Conservation (phyloP, 805 yeast genomes). For the Kregervanrija pseudodelftensis region DNA sequence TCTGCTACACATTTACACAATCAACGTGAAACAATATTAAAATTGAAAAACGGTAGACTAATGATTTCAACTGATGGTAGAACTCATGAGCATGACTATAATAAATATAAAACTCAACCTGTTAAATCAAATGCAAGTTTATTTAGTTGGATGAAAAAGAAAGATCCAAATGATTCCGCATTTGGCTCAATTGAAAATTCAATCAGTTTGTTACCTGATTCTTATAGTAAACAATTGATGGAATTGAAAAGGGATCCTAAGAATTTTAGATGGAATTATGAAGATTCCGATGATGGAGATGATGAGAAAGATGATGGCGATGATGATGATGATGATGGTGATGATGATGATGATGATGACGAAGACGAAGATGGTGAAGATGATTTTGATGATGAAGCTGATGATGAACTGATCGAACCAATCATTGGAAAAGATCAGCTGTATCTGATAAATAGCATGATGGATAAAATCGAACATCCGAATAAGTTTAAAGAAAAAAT, state of each 20-base stretch:
- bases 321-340: too few species aligned
- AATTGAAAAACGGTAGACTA: constrained; percentile 24
- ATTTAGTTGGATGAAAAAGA: constrained; percentile 28
- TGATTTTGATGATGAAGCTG: constrained; percentile 32
- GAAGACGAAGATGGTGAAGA: constrained; percentile 26
- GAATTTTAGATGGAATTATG: constrained; percentile 32
- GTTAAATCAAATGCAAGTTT: constrained; percentile 22
- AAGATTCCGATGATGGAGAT: constrained; percentile 27
- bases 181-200: constrained; percentile 25
- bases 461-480: constrained; percentile 39
- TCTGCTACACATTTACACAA: constrained; percentile 17
- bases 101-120: constrained; percentile 27
- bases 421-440: constrained; percentile 47
- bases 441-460: constrained; percentile 39
- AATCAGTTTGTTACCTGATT: constrained; percentile 30
- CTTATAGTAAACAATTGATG: constrained; percentile 28
- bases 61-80: constrained; percentile 24
- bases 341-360: constrained; percentile 15
- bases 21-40: constrained; percentile 20
- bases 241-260: constrained; percentile 30
- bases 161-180: constrained; percentile 24
- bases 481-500: constrained; percentile 27
- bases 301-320: constrained; percentile 11
- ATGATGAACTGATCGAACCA: constrained; percentile 34
- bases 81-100: constrained; percentile 29